Evolutionary conservation across 2,329 filamentous ascomycete species (phyloP).

Genomic region (Xylaria sp.): DNA sequence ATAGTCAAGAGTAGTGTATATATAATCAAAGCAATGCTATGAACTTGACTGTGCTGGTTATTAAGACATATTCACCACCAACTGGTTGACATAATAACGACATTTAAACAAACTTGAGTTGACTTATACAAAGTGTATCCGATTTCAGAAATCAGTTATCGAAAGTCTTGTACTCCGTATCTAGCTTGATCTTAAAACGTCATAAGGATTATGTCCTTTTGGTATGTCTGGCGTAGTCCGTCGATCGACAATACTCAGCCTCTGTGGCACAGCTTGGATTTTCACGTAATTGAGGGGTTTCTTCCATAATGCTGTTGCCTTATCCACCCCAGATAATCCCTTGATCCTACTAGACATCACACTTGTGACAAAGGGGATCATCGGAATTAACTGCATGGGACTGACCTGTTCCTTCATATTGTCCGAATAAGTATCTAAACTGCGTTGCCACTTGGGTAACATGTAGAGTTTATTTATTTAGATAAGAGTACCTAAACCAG

Average conservation of each 20-base stretch:
- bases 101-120: neutral
- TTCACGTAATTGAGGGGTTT: constrained; percentile 20
- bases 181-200: constrained; percentile 2
- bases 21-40: neutral
- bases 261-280: constrained; percentile 12
- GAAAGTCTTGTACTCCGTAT: neutral
- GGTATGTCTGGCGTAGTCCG: no score
- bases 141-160: neutral
- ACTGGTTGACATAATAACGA: neutral
- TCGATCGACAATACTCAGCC: constrained; percentile 19
- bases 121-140: neutral
- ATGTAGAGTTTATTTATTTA: no score
- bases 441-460: no score
- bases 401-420: no score
- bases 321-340: neutral
- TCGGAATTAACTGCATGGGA: no score
- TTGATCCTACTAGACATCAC: neutral
- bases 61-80: neutral
- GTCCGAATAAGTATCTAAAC: no score
- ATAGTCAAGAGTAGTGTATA: neutral
- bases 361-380: no score
- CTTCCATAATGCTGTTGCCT: constrained; percentile 18
- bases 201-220: neutral
- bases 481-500: no score
- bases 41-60: neutral